A percentile compares a stretch with the other conserved stretches of the same genome.
Conservation (phyloP, 257 asterid species). For the Agastache rugosa region DNA sequence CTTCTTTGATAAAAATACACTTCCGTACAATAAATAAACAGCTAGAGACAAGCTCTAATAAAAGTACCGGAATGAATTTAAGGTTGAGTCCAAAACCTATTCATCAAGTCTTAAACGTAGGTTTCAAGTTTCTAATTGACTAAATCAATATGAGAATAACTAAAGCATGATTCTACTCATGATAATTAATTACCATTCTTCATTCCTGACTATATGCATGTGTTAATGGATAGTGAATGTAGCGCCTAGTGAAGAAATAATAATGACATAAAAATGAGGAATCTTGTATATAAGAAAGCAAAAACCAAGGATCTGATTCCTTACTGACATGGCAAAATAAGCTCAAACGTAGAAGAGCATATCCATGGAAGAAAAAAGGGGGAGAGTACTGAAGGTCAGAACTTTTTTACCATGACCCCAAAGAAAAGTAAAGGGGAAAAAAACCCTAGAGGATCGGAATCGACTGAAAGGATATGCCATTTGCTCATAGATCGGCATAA, state of each 20-base stretch:
- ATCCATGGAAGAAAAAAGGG: constrained; percentile 47
- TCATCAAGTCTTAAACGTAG: too few species aligned
- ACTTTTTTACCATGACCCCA: constrained; percentile 44
- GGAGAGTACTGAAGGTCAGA: constrained; percentile 45
- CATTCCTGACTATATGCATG: background rate
- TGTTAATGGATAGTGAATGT: background rate
- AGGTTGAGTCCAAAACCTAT: background rate
- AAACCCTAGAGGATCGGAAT: constrained; percentile 37
- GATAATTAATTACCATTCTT: background rate
- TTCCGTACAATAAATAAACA: background rate
- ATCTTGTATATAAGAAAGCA: constrained; percentile 40
- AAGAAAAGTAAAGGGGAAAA: constrained; percentile 37
- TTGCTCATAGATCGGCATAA: constrained; percentile 49
- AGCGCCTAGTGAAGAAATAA: constrained; percentile 1
- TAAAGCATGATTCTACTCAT: background rate
- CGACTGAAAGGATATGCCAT: constrained; percentile 54
- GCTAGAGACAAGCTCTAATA: background rate
- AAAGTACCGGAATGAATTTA: background rate
- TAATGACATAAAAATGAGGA: constrained; percentile 23
- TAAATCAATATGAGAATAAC: constrained; percentile 8
- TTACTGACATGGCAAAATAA: constrained; percentile 27
- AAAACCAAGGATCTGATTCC: constrained; percentile 47
- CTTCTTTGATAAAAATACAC: background rate
- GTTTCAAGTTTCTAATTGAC: background rate
- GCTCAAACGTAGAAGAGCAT: constrained; percentile 43